Base-by-base conservation (phyloP, 805 yeast species). In the Yarrowia sp. region DNA sequence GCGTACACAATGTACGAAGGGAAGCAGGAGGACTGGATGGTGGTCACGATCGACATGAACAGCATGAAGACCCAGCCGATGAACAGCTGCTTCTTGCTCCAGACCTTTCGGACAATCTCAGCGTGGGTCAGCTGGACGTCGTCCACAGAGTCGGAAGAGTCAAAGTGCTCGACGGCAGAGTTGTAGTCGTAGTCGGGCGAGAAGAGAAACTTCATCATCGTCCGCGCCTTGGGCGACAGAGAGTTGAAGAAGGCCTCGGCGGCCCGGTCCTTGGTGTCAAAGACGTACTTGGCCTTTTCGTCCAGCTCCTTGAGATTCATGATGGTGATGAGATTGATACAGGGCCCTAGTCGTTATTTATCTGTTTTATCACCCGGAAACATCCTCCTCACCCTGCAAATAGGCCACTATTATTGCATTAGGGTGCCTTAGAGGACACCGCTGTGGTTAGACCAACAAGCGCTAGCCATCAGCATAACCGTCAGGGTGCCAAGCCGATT, bases 241-340 rank as follows among this genome's bases (percentile, higher is more conserved):
- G 55, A 47, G 10, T 31, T 38, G 12, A 47, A 47, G 36, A 56
- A 56, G 36, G 22, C 18, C 12, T 38, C 61, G 3, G 55, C 36
- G 2, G 22, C 61, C 5, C 36, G 53, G 56, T 42, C 61, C 35
- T 56, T 56, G 55, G 47, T 56, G 56, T 38, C 49, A 56, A 38
- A 41, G 13, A 36, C 53, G 14, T 56, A 56, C 29, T 56, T 38
- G 55, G 55, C 47, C 36, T 25, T 56, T 41, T 13, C 13, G 56
- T 56, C 55, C n/a, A 42, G 38, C 18, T 41, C 49, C 35, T 39
- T 12, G 36, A 35, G 61, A 18, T 39, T 41, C 61, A 31, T 21
- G 14, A 10, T 32, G 29, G 21, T 31, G 27, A 39, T 38, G 42
- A 38, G 25, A 38, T 38, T 38, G 42, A 38, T 38, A 38, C 3